A percentile compares a stretch with the other conserved stretches of the same genome.
Conservation (phyloP, 768 basidiomycete genomes). For the Cystofilobasidium capitatum region DNA sequence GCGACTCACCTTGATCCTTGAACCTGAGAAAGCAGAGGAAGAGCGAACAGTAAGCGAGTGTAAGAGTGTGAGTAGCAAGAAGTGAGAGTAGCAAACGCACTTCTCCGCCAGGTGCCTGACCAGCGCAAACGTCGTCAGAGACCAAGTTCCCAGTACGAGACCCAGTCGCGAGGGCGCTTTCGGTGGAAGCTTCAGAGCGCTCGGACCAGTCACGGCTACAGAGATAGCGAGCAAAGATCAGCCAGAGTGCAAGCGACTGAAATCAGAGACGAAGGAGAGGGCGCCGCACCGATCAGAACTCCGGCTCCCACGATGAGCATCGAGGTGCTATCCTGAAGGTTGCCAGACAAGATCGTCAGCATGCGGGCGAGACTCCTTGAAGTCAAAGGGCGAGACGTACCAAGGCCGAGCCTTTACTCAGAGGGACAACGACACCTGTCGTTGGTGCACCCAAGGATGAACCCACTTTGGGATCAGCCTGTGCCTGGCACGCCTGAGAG, state of each 20-base stretch:
- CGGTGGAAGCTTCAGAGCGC: not conserved
- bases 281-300: constrained; percentile 6
- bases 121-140: constrained; percentile 6
- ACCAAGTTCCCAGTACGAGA: constrained; percentile 14
- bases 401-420: not conserved
- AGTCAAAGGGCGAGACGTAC: not conserved
- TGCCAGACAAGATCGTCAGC: no score
- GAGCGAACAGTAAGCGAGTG: no score
- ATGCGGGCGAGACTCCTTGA: not conserved
- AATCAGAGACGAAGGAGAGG: no score
- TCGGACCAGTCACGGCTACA: constrained; percentile 3
- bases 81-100: not conserved
- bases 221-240: not conserved
- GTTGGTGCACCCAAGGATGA: no score
- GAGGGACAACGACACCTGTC: not conserved
- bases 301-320: not conserved
- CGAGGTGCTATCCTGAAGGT: not conserved
- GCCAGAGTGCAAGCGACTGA: not conserved
- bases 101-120: not conserved
- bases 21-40: not conserved
- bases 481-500: no score
- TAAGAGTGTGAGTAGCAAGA: not conserved
- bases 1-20: not conserved
- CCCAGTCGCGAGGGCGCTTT: not conserved
- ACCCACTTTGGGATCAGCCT: no score